Percentiles rank a stretch among this genome's conserved stretches.
These are phyloP conservation scores for Fusarium verrucosum DNA, from an alignment of 2,329 filamentous ascomycete genomes.

Conservation along the genomic window DNA sequence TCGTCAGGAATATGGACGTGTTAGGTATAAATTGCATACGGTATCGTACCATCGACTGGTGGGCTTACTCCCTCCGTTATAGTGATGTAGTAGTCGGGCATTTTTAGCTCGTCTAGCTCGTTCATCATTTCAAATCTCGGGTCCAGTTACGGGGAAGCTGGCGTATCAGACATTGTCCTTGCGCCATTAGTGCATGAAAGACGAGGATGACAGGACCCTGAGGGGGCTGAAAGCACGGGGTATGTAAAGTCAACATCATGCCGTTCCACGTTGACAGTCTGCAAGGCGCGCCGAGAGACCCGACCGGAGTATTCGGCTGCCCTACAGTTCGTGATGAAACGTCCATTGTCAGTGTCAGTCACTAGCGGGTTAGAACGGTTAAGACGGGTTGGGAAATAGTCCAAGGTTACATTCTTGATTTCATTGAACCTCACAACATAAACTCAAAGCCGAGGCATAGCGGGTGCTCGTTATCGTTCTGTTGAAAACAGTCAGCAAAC, in stretches of 20 bases:
- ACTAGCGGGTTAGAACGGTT: too few relatives aligned
- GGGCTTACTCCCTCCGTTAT: background rate
- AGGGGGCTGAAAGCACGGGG: background rate
- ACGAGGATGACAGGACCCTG: background rate
- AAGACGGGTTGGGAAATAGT: too few relatives aligned
- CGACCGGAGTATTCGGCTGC: background rate
- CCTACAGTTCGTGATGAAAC: too few relatives aligned
- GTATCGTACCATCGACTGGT: background rate
- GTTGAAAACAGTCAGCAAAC: too few relatives aligned
- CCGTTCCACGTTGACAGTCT: background rate
- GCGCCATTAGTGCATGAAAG: background rate
- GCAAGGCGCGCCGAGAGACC: background rate
- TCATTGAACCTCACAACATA: too few relatives aligned
- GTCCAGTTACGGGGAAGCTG: background rate
- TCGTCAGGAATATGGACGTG: background rate
- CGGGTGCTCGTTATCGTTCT: too few relatives aligned
- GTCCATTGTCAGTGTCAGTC: too few relatives aligned
- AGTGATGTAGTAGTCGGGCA: background rate
- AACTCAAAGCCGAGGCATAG: too few relatives aligned
- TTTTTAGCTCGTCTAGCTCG: too few relatives aligned
- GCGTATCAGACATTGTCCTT: background rate
- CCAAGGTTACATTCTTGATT: too few relatives aligned
- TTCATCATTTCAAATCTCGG: background rate
- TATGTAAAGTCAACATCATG: too few relatives aligned
- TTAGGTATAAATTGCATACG: background rate